Conservation (phyloP, 768 basidiomycete species). For the Kwoniella europaea region DNA sequence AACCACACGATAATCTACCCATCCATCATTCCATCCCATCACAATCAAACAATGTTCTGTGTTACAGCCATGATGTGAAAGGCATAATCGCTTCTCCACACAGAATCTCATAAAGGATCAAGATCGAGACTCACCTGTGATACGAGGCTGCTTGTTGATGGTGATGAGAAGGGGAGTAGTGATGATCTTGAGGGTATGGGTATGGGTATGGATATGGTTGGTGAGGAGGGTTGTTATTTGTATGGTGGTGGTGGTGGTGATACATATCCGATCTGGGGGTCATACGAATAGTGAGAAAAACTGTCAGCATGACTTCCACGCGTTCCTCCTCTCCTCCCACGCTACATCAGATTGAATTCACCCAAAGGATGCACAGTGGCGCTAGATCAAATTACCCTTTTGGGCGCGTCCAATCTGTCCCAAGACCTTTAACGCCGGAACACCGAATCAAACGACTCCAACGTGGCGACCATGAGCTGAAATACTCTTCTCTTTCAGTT, state of each 20-base stretch:
- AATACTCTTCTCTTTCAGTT: background rate
- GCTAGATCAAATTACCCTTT: background rate
- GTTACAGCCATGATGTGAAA: background rate
- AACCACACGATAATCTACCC: constrained; percentile 10
- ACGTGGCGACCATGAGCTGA: background rate
- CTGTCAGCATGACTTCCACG: constrained; percentile 21
- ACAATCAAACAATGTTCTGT: background rate
- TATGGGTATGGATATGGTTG: background rate
- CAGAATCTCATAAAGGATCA: background rate
- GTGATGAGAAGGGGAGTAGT: background rate
- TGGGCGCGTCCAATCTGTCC: background rate
- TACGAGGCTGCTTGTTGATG: background rate
- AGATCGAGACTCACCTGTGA: constrained; percentile 10
- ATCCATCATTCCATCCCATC: background rate
- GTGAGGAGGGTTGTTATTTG: background rate
- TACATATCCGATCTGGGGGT: background rate
- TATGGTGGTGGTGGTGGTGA: background rate
- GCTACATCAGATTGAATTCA: background rate
- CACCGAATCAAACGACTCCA: background rate
- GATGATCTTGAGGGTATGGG: constrained; percentile 1
- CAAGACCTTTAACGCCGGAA: background rate
- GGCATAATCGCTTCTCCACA: background rate
- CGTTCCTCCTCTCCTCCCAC: constrained; percentile 13
- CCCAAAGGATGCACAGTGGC: background rate
- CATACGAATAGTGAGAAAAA: background rate